Conservation (phyloP, 345 rosid species). For the Nephelium lappaceum region DNA sequence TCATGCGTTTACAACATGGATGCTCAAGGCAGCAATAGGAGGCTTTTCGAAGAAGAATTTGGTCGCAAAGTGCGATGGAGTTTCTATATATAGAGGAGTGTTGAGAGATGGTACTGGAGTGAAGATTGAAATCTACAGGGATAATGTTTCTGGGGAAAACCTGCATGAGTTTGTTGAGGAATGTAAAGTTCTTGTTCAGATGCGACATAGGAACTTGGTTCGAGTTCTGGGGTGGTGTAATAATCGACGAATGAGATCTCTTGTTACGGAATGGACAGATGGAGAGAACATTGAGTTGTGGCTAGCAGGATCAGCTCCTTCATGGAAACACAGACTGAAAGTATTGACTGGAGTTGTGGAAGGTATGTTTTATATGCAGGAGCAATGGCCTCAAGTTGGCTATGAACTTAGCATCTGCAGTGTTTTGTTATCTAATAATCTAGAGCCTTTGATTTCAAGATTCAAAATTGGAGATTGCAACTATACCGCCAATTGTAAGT, state of each 20-base stretch:
- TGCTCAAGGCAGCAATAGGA: too few relatives aligned
- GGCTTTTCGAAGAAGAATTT: too few relatives aligned
- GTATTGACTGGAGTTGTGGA: constrained; percentile 51
- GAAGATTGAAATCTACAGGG: too few relatives aligned
- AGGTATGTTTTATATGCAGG: constrained; percentile 53
- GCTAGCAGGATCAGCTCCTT: constrained; percentile 44
- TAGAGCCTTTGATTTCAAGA: constrained; percentile 56
- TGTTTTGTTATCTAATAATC: constrained; percentile 38
- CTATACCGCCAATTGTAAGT: constrained; percentile 33
- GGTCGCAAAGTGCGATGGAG: too few relatives aligned
- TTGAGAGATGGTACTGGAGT: too few relatives aligned
- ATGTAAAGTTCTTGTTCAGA: constrained; percentile 48
- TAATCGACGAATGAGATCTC: constrained; percentile 41
- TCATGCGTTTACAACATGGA: too few relatives aligned
- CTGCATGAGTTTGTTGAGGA: too few relatives aligned
- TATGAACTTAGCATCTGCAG: constrained; percentile 51
- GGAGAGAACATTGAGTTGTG: constrained; percentile 53
- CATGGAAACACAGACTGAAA: constrained; percentile 64
- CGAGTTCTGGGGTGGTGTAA: constrained; percentile 67
- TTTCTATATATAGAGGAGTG: too few relatives aligned
- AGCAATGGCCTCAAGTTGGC: constrained; percentile 63
- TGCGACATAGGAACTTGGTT: constrained; percentile 60
- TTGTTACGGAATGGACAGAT: constrained; percentile 57
- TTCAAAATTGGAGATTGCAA: constrained; percentile 46
- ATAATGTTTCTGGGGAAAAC: too few relatives aligned